A percentile compares a stretch with the other conserved stretches of the same genome.
These are phyloP conservation scores for Debaryomyces sp. DNA, from an alignment of 1,139 yeast genomes.

Conservation along the genomic window DNA sequence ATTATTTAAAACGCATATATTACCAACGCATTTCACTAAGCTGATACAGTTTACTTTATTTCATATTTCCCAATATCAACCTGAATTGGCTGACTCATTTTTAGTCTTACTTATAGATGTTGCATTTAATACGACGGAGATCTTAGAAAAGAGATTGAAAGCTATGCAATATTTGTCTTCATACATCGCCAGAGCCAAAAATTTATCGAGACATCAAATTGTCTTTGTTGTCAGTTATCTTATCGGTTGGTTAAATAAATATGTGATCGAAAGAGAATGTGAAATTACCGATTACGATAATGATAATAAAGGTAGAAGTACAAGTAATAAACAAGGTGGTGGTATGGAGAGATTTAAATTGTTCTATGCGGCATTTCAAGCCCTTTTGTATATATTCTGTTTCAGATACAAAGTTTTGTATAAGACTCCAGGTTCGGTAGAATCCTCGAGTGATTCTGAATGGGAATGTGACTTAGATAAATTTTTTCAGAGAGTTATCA, in stretches of 20 bases:
- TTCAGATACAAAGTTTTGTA: slow-evolving; percentile 73
- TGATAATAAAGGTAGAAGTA: slow-evolving; percentile 11
- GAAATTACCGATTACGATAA: slow-evolving; percentile 64
- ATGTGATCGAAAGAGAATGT: slow-evolving; percentile 77
- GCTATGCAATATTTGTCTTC: slow-evolving; percentile 92
- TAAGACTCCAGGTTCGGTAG: slow-evolving; percentile 20
- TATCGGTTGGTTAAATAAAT: slow-evolving; percentile 81
- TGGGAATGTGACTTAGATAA: slow-evolving; percentile 89
- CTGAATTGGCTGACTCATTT: slow-evolving; percentile 83
- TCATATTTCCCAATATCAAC: slow-evolving; percentile 78
- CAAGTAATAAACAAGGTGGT: slow-evolving; percentile 31
- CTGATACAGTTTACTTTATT: slow-evolving; percentile 86
- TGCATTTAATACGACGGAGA: slow-evolving; percentile 69
- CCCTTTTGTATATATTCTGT: slow-evolving; percentile 87
- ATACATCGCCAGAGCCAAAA: slow-evolving; percentile 85
- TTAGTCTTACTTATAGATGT: slow-evolving; percentile 81
- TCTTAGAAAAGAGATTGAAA: slow-evolving; percentile 75
- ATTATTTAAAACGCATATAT: slow-evolving; percentile 75
- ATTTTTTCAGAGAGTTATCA: slow-evolving; percentile 82
- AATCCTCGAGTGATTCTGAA: slow-evolving; percentile 28
- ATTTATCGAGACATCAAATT: slow-evolving; percentile 69
- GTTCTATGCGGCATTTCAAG: slow-evolving; percentile 93
- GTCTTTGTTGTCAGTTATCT: slow-evolving; percentile 78
- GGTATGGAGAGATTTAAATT: slow-evolving; percentile 82
- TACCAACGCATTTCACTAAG: slow-evolving; percentile 92